Evolutionary conservation across 495 filamentous ascomycete species (phyloP).

Genomic region (Penicillium cosmopolitanum): DNA sequence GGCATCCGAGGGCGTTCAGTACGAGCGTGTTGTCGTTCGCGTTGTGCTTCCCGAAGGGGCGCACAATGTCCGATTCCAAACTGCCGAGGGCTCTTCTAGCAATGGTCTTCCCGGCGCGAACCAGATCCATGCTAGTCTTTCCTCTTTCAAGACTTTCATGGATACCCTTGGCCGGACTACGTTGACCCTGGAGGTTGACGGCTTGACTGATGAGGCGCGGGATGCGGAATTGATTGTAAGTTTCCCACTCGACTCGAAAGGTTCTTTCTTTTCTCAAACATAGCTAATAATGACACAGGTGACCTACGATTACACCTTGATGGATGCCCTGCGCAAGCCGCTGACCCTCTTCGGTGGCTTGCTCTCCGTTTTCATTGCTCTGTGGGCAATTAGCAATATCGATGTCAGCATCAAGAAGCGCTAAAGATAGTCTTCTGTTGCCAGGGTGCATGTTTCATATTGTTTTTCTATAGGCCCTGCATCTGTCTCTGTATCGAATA

Average conservation of each 20-base stretch:
- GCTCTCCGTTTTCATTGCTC: slow-evolving; percentile 71
- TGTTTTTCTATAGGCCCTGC: slow-evolving; percentile 22
- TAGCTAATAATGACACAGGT: slow-evolving; percentile 40
- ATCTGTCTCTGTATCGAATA: slow-evolving; percentile 16
- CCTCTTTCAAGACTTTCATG: slow-evolving; percentile 81
- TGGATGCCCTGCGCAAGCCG: slow-evolving; percentile 82
- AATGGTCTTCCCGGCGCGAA: slow-evolving; percentile 42
- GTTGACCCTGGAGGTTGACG: slow-evolving; percentile 77
- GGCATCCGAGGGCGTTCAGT: slow-evolving; percentile 79
- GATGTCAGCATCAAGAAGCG: slow-evolving; percentile 70
- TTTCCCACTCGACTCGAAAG: slow-evolving; percentile 7
- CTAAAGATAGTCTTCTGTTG: slow-evolving; percentile 24
- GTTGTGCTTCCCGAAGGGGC: slow-evolving; percentile 92
- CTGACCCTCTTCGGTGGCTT: slow-evolving; percentile 77
- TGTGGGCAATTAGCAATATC: slow-evolving; percentile 76
- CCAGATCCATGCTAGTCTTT: slow-evolving; percentile 53
- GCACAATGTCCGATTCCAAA: slow-evolving; percentile 65
- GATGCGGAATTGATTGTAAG: slow-evolving; percentile 75
- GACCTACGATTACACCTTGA: slow-evolving; percentile 82
- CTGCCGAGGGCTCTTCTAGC: slow-evolving; percentile 38
- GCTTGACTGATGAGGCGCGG: slow-evolving; percentile 85
- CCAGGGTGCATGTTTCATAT: slow-evolving; percentile 22
- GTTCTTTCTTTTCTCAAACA: not conserved
- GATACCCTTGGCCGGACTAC: slow-evolving; percentile 89
- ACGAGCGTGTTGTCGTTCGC: slow-evolving; percentile 77